Evolutionary conservation across 768 basidiomycete genomes (phyloP).

Genomic region (Boletus vinaceobasis): DNA sequence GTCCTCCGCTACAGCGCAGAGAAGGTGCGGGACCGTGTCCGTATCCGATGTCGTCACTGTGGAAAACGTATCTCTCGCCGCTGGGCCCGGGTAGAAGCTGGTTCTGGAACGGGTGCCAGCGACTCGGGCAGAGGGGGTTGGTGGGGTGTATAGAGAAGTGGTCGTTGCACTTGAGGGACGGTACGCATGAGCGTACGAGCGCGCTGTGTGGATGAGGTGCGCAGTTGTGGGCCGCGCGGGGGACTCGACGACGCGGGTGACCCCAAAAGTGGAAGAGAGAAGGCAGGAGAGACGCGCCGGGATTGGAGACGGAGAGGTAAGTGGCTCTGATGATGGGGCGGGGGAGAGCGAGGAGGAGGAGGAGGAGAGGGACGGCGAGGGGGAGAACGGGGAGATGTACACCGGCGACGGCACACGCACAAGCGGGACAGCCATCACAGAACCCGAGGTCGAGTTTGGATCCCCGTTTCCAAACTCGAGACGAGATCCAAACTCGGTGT

Average conservation of each 20-base stretch:
- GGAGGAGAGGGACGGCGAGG: slow-evolving; percentile 11
- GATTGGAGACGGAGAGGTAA: neutral
- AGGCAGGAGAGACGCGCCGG: slow-evolving; percentile 19
- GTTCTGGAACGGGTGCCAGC: slow-evolving; percentile 14
- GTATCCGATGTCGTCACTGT: slow-evolving; percentile 23
- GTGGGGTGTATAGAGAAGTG: slow-evolving; percentile 16
- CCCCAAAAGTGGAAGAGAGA: slow-evolving; percentile 20
- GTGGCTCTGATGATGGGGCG: slow-evolving; percentile 14
- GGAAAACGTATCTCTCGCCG: slow-evolving; percentile 19
- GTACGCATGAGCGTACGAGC: slow-evolving; percentile 15
- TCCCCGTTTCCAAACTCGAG: neutral
- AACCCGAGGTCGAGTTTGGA: neutral
- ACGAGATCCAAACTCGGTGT: slow-evolving; percentile 19
- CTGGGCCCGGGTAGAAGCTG: slow-evolving; percentile 4
- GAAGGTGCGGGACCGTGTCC: slow-evolving; percentile 7
- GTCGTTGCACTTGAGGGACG: slow-evolving; percentile 9
- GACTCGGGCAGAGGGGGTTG: slow-evolving; percentile 2
- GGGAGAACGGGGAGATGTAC: slow-evolving; percentile 20
- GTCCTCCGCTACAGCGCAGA: neutral
- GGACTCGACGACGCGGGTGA: neutral
- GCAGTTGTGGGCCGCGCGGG: slow-evolving; percentile 15
- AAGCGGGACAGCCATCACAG: neutral
- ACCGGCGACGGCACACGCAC: slow-evolving; percentile 22
- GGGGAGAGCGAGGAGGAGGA: slow-evolving; percentile 13
- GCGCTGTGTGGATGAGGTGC: slow-evolving; percentile 14